These are phyloP conservation scores for Sporisorium reilianum DNA, from an alignment of 1,284 basidiomycete genomes.

Conservation along the genomic window DNA sequence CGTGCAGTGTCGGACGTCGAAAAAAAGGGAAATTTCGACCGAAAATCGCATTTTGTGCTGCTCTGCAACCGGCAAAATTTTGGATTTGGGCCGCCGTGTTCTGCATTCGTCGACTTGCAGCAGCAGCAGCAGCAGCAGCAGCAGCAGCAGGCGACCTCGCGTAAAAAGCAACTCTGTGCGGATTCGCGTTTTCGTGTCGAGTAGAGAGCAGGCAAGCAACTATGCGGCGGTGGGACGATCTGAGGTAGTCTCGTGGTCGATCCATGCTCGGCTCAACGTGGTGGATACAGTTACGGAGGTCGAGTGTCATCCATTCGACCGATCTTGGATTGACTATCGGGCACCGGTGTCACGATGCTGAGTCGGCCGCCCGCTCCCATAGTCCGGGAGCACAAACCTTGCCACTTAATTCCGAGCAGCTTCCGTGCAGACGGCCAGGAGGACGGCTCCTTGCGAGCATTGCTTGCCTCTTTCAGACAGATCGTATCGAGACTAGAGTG, in stretches of 20 bases:
- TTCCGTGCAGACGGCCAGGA: neutral
- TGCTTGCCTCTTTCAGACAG: neutral
- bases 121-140: neutral
- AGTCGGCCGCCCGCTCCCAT: too few species aligned
- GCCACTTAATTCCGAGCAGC: neutral
- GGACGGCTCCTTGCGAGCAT: too few species aligned
- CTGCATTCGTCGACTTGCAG: constrained; percentile 4
- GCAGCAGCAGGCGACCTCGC: neutral
- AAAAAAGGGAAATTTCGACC: neutral
- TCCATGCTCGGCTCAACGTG: neutral
- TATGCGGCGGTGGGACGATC: too few species aligned
- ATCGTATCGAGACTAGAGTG: neutral
- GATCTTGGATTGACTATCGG: neutral
- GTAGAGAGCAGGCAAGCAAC: too few species aligned
- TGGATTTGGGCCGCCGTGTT: neutral
- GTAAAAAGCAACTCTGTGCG: neutral
- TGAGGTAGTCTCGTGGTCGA: neutral
- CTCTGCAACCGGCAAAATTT: neutral
- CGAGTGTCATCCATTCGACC: neutral
- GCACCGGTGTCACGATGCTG: too few species aligned
- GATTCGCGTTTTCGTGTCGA: constrained; percentile 14
- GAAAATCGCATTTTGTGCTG: neutral
- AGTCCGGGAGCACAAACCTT: neutral
- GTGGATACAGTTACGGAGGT: neutral
- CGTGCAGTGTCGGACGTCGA: constrained; percentile 10